A percentile compares a stretch with the other conserved stretches of the same genome.
These are phyloP conservation scores for Cytauxzoon felis DNA, from an alignment of 169 alveolate genomes.

Conservation along the genomic window DNA sequence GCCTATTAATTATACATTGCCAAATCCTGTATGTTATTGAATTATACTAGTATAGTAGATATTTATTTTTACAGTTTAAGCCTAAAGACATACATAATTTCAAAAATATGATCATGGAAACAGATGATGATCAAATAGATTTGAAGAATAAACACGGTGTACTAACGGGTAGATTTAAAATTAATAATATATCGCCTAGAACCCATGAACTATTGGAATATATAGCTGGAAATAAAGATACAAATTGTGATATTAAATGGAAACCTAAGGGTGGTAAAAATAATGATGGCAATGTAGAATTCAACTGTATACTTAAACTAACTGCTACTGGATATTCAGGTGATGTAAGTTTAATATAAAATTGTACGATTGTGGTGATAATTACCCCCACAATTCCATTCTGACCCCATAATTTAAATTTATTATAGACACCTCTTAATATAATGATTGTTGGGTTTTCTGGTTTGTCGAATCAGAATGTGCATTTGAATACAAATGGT, in stretches of 20 bases:
- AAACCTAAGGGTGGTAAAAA: conserved; percentile 19
- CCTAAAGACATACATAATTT: conserved; percentile 30
- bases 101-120: conserved; percentile 31
- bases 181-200: conserved; percentile 19
- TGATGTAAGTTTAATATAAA: conserved; percentile 17
- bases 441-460: conserved; percentile 32
- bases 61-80: conserved; percentile 28
- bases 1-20: too few relatives aligned
- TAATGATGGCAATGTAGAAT: conserved; percentile 19
- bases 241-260: conserved; percentile 58
- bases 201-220: conserved; percentile 28
- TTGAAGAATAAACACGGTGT: conserved; percentile 41
- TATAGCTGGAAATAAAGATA: conserved; percentile 10
- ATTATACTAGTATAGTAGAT: too few relatives aligned
- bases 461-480: background rate
- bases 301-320: conserved; percentile 31
- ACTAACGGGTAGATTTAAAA: conserved; percentile 28
- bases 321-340: conserved; percentile 36
- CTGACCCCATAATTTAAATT: background rate
- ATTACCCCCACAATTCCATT: too few relatives aligned
- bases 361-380: conserved; percentile 10
- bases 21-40: too few relatives aligned
- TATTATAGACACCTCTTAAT: conserved; percentile 34
- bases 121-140: conserved; percentile 37
- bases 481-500: conserved; percentile 51